These are phyloP conservation scores for Fragaria ananassa DNA, from an alignment of 306 rosid genomes.

Conservation along the genomic window DNA sequence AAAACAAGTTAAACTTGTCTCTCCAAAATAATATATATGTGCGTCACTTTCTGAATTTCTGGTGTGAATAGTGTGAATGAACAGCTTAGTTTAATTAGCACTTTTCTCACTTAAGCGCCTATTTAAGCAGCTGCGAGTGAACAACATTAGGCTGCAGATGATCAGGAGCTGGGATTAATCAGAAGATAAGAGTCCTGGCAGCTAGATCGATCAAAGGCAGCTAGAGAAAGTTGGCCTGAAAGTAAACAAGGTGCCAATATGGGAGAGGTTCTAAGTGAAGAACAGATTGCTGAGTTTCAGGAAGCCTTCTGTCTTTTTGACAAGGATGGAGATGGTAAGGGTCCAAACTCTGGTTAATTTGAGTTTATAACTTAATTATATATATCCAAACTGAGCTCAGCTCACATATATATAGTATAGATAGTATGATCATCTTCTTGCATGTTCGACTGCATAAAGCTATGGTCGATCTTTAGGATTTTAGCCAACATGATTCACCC, in stretches of 20 bases:
- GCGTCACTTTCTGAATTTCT: not conserved
- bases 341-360: not conserved
- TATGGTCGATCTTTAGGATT: not conserved
- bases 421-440: not conserved
- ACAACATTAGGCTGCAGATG: not conserved
- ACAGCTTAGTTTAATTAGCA: not conserved
- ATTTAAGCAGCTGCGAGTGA: not conserved
- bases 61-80: not conserved
- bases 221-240: not conserved
- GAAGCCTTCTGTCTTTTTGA: conserved; percentile 65
- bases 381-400: not conserved
- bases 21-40: too few species aligned
- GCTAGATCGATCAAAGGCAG: not conserved
- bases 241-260: not conserved
- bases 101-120: not conserved
- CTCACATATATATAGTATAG: not conserved
- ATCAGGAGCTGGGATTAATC: not conserved
- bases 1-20: not conserved
- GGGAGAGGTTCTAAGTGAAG: conserved; percentile 37
- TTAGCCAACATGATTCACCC: not conserved
- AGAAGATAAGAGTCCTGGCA: not conserved
- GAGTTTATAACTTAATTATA: not conserved
- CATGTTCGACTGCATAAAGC: not conserved
- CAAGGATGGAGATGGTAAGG: conserved; percentile 63
- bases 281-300: conserved; percentile 53